Percentiles rank a stretch among this genome's conserved stretches.
phyloP scores from a whole-genome alignment of 257 asterid species.

The Solanum sejunctum region DNA sequence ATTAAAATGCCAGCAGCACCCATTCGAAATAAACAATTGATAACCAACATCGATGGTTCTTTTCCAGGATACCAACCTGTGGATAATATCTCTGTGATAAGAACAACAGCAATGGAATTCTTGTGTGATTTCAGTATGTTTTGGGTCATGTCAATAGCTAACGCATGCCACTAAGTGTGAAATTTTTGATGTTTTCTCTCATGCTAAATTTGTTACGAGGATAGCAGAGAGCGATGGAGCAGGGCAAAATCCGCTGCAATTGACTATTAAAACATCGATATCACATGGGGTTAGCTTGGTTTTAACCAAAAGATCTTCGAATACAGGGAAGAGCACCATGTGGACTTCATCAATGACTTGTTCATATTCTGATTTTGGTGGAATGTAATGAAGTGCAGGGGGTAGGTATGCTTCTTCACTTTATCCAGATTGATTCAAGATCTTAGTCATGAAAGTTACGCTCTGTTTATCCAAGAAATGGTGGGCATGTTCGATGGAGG shows the following conservation, averaged over 20 bases:
- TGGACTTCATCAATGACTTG: constrained; percentile 50
- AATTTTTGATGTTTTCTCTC: constrained; percentile 60
- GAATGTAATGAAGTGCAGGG: constrained; percentile 55
- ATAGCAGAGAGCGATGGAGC: constrained; percentile 59
- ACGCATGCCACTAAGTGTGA: constrained; percentile 58
- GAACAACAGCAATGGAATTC: constrained; percentile 41
- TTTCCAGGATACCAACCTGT: constrained; percentile 89
- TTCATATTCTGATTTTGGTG: constrained; percentile 48
- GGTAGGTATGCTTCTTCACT: constrained; percentile 64
- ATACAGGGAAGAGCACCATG: constrained; percentile 49
- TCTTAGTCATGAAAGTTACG: constrained; percentile 46
- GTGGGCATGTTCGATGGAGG: constrained; percentile 41
- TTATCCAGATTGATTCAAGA: constrained; percentile 54
- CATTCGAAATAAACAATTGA: constrained; percentile 68
- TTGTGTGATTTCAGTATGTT: constrained; percentile 29
- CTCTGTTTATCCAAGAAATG: constrained; percentile 36
- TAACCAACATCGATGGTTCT: constrained; percentile 41
- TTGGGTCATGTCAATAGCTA: constrained; percentile 56
- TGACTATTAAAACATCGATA: constrained; percentile 58
- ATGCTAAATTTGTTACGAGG: constrained; percentile 26
- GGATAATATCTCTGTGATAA: constrained; percentile 71
- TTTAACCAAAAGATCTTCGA: constrained; percentile 36
- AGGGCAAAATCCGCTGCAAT: constrained; percentile 93
- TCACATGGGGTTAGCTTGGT: constrained; percentile 25
- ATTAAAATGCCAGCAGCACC: constrained; percentile 70